A percentile compares a stretch with the other conserved stretches of the same genome.
phyloP scores from a whole-genome alignment of 352 stramenopile species.

The Pythium rishiriense region DNA sequence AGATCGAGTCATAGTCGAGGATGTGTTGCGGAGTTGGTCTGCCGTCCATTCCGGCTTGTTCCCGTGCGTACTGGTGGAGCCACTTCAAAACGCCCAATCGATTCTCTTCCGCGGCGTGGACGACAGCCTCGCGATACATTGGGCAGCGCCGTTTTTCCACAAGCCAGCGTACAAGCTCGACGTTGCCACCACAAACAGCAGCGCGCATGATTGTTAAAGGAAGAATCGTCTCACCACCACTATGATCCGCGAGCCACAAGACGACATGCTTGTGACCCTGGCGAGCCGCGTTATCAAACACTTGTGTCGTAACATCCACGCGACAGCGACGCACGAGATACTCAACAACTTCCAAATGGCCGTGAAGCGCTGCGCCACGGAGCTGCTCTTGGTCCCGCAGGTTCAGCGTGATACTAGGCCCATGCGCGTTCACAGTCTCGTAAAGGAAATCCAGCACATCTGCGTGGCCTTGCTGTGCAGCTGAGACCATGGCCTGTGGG shows the following conservation, averaged over 20 bases:
- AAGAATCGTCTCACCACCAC: not conserved
- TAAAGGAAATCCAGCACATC: not conserved
- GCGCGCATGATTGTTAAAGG: not conserved
- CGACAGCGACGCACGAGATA: conserved; percentile 1
- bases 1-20: conserved; percentile 1
- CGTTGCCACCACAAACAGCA: not conserved
- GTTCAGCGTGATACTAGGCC: not conserved
- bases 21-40: not conserved
- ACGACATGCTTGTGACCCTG: not conserved
- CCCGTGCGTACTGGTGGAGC: not conserved
- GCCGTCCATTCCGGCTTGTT: not conserved
- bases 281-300: conserved; percentile 5
- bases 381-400: conserved; percentile 4
- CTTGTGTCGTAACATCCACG: not conserved
- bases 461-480: not conserved
- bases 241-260: not conserved
- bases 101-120: conserved; percentile 1
- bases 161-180: conserved; percentile 1
- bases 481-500: conserved; percentile 1
- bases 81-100: not conserved
- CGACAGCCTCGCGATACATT: not conserved
- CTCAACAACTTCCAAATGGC: not conserved
- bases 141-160: not conserved
- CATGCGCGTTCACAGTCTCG: not conserved
- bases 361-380: not conserved